Percentiles rank a stretch among this genome's conserved stretches.
phyloP scores from a whole-genome alignment of 805 yeast genomes.

The Debaryomyces hansenii region DNA sequence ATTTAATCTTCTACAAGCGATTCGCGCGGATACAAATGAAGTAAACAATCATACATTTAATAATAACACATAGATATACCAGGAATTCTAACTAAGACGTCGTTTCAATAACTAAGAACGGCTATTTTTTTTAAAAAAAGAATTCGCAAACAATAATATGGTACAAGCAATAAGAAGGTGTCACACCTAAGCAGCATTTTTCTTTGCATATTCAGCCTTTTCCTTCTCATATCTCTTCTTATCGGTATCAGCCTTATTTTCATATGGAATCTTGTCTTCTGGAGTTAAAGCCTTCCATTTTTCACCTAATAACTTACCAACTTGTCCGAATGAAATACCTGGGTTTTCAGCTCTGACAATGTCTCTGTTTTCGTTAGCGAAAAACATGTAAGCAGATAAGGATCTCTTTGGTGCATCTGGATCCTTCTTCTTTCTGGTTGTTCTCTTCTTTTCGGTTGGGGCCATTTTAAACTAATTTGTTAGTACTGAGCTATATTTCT shows the following conservation, averaged over 20 bases:
- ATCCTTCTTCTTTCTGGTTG: slow-evolving; percentile 58
- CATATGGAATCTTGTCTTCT: slow-evolving; percentile 87
- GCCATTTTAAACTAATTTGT: slow-evolving; percentile 11
- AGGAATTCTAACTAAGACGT: not conserved
- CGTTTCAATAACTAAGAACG: not conserved
- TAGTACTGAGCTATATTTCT: not conserved
- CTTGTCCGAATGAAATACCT: slow-evolving; percentile 92
- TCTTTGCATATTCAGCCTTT: slow-evolving; percentile 77
- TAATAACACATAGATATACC: not conserved
- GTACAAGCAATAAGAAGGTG: slow-evolving; percentile 1
- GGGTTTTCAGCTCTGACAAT: slow-evolving; percentile 94
- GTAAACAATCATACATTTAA: not conserved
- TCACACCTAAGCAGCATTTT: slow-evolving; percentile 12
- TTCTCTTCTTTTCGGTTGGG: slow-evolving; percentile 39
- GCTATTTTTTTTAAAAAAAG: not conserved
- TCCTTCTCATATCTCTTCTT: slow-evolving; percentile 97
- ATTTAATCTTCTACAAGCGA: no score
- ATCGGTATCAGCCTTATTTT: slow-evolving; percentile 90
- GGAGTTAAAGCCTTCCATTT: slow-evolving; percentile 89
- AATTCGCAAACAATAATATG: not conserved
- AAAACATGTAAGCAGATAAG: slow-evolving; percentile 97
- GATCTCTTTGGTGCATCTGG: slow-evolving; percentile 99
- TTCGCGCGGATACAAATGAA: not conserved
- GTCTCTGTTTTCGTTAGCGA: slow-evolving; percentile 97
- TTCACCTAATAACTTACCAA: slow-evolving; percentile 93